Evolutionary conservation across 768 basidiomycete species (phyloP).

Genomic region (Mycena galopus): DNA sequence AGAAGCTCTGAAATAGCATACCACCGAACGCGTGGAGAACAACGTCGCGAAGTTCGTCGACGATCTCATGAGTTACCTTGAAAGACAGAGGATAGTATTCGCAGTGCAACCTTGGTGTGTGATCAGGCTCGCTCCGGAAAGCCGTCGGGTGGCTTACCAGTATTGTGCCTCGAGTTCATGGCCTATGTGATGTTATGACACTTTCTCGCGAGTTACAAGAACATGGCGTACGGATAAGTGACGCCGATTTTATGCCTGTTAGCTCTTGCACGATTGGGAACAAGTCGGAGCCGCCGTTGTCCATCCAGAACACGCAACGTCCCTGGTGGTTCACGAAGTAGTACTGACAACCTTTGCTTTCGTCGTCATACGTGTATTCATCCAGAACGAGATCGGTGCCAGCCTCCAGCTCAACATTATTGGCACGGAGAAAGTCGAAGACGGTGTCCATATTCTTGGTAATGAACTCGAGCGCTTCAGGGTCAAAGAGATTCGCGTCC

Average conservation of each 20-base stretch:
- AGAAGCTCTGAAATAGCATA: not conserved
- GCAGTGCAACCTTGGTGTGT: conserved; percentile 28
- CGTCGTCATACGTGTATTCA: conserved; percentile 40
- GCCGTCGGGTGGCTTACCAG: conserved; percentile 43
- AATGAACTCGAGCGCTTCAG: conserved; percentile 47
- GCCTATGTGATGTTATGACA: conserved; percentile 38
- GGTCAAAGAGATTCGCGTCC: conserved; percentile 65
- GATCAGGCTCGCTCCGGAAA: not conserved
- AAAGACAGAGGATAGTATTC: conserved; percentile 9
- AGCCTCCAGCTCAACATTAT: conserved; percentile 45
- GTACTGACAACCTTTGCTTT: conserved; percentile 32
- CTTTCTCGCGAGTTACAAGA: not conserved
- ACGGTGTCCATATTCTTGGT: conserved; percentile 49
- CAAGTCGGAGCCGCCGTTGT: conserved; percentile 51
- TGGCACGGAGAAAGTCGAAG: conserved; percentile 42
- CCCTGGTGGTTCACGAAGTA: conserved; percentile 54
- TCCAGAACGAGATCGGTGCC: conserved; percentile 62
- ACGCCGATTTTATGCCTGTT: conserved; percentile 51
- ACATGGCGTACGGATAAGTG: conserved; percentile 55
- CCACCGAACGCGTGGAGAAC: conserved; percentile 47
- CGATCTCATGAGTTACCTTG: conserved; percentile 39
- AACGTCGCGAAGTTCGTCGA: conserved; percentile 54
- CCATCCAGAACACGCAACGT: conserved; percentile 68
- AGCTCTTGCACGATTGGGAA: conserved; percentile 47
- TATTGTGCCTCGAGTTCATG: conserved; percentile 57